These are phyloP conservation scores for Globisporangium canariense DNA, from an alignment of 352 stramenopile genomes.

Conservation along the genomic window DNA sequence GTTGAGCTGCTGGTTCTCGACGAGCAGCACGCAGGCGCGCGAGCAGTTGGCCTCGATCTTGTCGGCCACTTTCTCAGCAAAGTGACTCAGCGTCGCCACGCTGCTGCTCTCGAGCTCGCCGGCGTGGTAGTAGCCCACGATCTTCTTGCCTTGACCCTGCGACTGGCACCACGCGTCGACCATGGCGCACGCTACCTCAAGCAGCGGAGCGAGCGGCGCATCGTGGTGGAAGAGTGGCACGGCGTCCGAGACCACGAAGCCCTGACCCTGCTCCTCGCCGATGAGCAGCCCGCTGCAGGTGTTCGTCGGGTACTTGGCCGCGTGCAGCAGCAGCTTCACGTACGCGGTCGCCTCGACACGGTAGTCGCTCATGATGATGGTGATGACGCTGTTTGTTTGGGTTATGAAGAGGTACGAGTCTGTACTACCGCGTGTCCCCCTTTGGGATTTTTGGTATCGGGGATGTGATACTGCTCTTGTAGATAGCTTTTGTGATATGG, in stretches of 20 bases:
- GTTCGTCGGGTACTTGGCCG: conserved; percentile 47
- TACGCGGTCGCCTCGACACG: conserved; percentile 53
- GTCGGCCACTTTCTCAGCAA: conserved; percentile 64
- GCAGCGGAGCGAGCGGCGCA: conserved; percentile 53
- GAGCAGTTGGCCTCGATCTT: conserved; percentile 64
- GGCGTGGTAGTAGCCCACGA: conserved; percentile 70
- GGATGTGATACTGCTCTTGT: conserved; percentile 16
- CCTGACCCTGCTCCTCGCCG: conserved; percentile 40
- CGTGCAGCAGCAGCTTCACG: conserved; percentile 76
- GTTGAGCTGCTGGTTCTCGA: conserved; percentile 61
- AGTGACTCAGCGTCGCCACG: conserved; percentile 37
- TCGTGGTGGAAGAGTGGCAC: conserved; percentile 83
- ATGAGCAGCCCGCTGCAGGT: conserved; percentile 57
- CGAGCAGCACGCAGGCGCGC: conserved; percentile 66
- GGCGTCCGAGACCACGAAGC: conserved; percentile 51
- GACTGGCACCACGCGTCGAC: conserved; percentile 53
- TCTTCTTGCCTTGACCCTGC: conserved; percentile 43
- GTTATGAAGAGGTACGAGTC: neutral
- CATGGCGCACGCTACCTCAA: conserved; percentile 65
- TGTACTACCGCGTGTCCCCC: neutral
- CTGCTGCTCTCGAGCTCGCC: conserved; percentile 23
- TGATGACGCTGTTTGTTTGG: neutral
- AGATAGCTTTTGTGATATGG: conserved; percentile 8
- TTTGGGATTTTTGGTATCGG: neutral
- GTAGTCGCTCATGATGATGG: conserved; percentile 60